Percentiles rank a stretch among this genome's conserved stretches.
Evolutionary conservation across 2,329 filamentous ascomycete genomes (phyloP).

Genomic region (Camptophora hylomeconis): DNA sequence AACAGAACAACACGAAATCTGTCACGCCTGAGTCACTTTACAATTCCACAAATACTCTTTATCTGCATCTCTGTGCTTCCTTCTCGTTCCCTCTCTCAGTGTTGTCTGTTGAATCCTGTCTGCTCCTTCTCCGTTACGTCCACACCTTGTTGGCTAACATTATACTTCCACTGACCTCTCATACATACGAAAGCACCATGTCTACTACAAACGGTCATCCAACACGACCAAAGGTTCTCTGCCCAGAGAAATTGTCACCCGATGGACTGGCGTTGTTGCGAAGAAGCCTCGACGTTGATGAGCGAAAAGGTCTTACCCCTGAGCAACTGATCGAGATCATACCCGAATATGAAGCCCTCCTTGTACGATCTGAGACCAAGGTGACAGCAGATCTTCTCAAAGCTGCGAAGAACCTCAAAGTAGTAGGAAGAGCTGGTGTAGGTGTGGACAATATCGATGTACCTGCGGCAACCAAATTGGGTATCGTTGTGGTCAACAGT

Average conservation of each 20-base stretch:
- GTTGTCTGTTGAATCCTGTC: too few species aligned
- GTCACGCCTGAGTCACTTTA: too few species aligned
- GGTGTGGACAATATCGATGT: constrained; percentile 77
- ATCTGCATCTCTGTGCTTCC: too few species aligned
- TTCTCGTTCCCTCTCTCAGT: too few species aligned
- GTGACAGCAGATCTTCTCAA: constrained; percentile 56
- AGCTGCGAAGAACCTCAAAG: constrained; percentile 56
- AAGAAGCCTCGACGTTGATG: constrained; percentile 56
- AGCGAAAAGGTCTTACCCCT: constrained; percentile 47
- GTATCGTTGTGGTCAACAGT: constrained; percentile 69
- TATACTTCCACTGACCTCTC: neutral
- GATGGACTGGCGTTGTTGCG: constrained; percentile 61
- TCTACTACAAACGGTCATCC: constrained; percentile 10
- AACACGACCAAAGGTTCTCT: constrained; percentile 45
- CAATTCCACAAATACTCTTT: too few species aligned
- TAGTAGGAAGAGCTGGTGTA: constrained; percentile 68
- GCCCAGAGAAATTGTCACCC: constrained; percentile 68
- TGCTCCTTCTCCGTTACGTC: too few species aligned
- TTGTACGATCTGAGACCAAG: constrained; percentile 71
- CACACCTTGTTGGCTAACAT: too few species aligned
- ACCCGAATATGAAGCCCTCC: constrained; percentile 59
- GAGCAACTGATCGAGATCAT: constrained; percentile 55
- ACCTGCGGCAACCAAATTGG: constrained; percentile 54
- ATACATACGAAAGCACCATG: constrained; percentile 5
- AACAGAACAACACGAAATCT: too few species aligned